Percentiles rank a stretch among this genome's conserved stretches.
phyloP scores from a whole-genome alignment of 345 rosid genomes.

The Geranium rotundifolium region DNA sequence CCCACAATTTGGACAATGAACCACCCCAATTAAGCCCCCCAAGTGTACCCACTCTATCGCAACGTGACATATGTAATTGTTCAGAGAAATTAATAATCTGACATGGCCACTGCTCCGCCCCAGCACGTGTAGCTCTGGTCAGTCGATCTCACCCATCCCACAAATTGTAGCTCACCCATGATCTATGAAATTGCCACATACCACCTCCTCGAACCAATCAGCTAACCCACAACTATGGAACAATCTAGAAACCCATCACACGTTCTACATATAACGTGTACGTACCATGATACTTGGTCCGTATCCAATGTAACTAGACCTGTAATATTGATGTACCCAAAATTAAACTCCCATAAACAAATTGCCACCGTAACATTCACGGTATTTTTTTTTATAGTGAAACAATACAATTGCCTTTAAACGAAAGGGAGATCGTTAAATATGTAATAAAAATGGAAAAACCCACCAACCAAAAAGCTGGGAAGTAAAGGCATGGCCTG shows the following conservation, averaged over 20 bases:
- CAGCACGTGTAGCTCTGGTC: neutral
- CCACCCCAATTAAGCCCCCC: too few relatives aligned
- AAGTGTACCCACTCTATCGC: too few relatives aligned
- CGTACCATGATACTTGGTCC: neutral
- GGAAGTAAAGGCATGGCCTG: neutral
- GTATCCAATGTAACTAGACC: neutral
- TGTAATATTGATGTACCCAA: too few relatives aligned
- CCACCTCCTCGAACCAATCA: neutral
- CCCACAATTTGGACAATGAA: neutral
- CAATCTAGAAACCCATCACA: neutral
- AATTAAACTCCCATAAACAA: too few relatives aligned
- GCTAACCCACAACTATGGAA: neutral
- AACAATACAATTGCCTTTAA: too few relatives aligned
- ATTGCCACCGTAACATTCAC: neutral
- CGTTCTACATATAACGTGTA: neutral
- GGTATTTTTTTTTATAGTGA: too few relatives aligned
- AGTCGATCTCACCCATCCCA: neutral
- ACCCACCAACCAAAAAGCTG: neutral
- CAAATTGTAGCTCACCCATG: too few relatives aligned
- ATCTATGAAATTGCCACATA: neutral
- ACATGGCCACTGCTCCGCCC: neutral
- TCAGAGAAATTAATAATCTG: neutral
- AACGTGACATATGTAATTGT: neutral
- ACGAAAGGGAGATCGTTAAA: too few relatives aligned
- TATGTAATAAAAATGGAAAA: neutral